Base-by-base conservation (phyloP, 2,329 filamentous ascomycete species). In the Curvularia lunata region DNA sequence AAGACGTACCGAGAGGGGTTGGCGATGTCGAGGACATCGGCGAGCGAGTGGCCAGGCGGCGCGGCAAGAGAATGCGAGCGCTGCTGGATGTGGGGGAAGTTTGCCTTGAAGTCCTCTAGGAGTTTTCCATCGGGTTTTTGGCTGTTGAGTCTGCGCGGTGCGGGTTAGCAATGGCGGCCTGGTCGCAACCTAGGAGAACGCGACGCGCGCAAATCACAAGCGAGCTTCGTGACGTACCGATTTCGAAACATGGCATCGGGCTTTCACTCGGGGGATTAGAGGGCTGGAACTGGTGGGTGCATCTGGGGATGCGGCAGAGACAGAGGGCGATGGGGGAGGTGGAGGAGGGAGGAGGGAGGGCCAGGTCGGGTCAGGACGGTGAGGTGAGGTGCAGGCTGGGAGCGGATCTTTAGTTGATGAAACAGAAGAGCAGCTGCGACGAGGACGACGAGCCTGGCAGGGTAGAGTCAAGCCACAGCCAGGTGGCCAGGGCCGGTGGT, bases 91-190 rank as follows among this genome's bases (percentile, higher is more conserved):
- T 93, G 87, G 46, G 91, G 90, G 72, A 96, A 97, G 66, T 86
- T 88, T 71, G 91, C 86, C 76, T 91, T 91, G 80, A 97, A 97
- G 76, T 87, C 88, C 78, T 88, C 88, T 75, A 95, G 88, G 73
- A 97, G 84, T 70, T 93, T 91, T 74, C 93, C 90, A 76, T 87
- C 88, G 54, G 92, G 92, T 81, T 96, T 96, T 78, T 92, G 91
- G 54, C 90, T 88, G 77, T 86, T 92, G 72, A 86, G 91, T 79
- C 89, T 91, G 50, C 27, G 38, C 32, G 28, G 12, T 25, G 42
- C 41, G 66, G 46, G 54, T 55, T 30, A 30, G 27, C 27, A 30
- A 8, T 2, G 27, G 27, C 27, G 7, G 27, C 8, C 25, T 27
- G 4, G 25, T 27, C 4, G 25, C 8, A 27, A 8, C 27, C 7